Evolutionary conservation across 2,329 filamentous ascomycete genomes (phyloP).

Genomic region (Microcyclosporella mali): DNA sequence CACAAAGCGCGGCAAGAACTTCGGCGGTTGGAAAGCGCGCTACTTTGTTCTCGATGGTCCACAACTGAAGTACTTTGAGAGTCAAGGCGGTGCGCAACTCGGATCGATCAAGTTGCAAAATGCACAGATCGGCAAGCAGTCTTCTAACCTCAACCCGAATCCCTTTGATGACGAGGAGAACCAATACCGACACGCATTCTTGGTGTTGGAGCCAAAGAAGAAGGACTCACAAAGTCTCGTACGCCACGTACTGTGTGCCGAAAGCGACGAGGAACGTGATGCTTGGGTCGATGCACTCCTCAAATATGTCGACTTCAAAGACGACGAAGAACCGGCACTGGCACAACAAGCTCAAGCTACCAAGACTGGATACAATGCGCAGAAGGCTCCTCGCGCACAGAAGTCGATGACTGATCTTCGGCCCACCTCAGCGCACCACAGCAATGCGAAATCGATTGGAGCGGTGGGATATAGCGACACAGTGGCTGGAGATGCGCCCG

Average conservation of each 20-base stretch:
- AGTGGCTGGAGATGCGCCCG: constrained; percentile 51
- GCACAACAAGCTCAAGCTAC: constrained; percentile 17
- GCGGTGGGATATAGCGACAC: constrained; percentile 51
- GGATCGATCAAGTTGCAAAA: constrained; percentile 88
- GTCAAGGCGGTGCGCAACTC: constrained; percentile 80
- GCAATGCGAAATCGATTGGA: constrained; percentile 14
- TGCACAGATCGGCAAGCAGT: constrained; percentile 92
- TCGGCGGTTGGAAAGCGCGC: constrained; percentile 93
- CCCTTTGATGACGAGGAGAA: constrained; percentile 73
- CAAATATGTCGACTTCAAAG: constrained; percentile 75
- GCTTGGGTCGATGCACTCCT: constrained; percentile 87
- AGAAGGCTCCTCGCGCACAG: constrained; percentile 29
- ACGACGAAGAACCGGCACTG: constrained; percentile 46
- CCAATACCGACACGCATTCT: constrained; percentile 92
- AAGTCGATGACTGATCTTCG: constrained; percentile 35
- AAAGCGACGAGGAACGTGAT: constrained; percentile 88
- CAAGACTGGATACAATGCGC: constrained; percentile 22
- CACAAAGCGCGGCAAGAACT: constrained; percentile 96
- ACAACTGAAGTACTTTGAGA: constrained; percentile 82
- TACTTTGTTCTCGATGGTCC: constrained; percentile 65
- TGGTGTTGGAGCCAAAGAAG: constrained; percentile 91
- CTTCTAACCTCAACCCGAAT: constrained; percentile 54
- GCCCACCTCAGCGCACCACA: constrained; percentile 6
- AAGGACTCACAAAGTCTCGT: constrained; percentile 86
- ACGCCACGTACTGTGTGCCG: constrained; percentile 89